These are phyloP conservation scores for Fusarium nanum DNA, from an alignment of 2,329 filamentous ascomycete species.

Conservation along the genomic window DNA sequence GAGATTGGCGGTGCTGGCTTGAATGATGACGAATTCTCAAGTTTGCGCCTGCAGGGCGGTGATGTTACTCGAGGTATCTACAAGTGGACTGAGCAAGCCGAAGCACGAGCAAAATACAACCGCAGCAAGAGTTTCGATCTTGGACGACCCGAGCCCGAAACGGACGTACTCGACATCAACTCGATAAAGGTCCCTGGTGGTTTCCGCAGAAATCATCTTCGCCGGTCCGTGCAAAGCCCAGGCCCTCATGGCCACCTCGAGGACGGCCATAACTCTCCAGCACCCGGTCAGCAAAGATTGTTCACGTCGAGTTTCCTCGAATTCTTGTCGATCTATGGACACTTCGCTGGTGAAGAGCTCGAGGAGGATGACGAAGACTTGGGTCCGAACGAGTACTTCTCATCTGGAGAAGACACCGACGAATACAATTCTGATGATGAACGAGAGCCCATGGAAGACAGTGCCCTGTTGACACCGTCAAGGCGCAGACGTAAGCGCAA, in stretches of 20 bases:
- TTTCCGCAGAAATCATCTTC: conserved; percentile 89
- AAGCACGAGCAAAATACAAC: conserved; percentile 74
- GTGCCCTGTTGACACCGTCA: conserved; percentile 82
- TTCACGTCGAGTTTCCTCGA: conserved; percentile 95
- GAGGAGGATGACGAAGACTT: conserved; percentile 96
- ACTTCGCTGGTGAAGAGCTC: conserved; percentile 96
- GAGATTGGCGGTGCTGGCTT: conserved; percentile 52
- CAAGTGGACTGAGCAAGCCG: conserved; percentile 92
- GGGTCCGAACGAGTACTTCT: conserved; percentile 90
- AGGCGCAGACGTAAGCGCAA: conserved; percentile 81
- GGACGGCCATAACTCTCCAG: conserved; percentile 51
- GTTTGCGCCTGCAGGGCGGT: conserved; percentile 89
- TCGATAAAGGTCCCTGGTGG: conserved; percentile 94
- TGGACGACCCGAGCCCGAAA: conserved; percentile 80
- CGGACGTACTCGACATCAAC: conserved; percentile 84
- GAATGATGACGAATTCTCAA: conserved; percentile 89
- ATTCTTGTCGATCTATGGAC: conserved; percentile 93
- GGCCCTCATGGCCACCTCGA: conserved; percentile 50
- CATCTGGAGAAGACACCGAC: conserved; percentile 77
- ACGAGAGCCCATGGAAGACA: conserved; percentile 86
- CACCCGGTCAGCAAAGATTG: conserved; percentile 61
- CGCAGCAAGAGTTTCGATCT: conserved; percentile 91
- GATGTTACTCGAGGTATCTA: conserved; percentile 97
- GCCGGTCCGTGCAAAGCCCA: conserved; percentile 77
- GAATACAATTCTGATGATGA: conserved; percentile 73